Conservation (phyloP, 1,284 basidiomycete species). For the Chiua sp. region DNA sequence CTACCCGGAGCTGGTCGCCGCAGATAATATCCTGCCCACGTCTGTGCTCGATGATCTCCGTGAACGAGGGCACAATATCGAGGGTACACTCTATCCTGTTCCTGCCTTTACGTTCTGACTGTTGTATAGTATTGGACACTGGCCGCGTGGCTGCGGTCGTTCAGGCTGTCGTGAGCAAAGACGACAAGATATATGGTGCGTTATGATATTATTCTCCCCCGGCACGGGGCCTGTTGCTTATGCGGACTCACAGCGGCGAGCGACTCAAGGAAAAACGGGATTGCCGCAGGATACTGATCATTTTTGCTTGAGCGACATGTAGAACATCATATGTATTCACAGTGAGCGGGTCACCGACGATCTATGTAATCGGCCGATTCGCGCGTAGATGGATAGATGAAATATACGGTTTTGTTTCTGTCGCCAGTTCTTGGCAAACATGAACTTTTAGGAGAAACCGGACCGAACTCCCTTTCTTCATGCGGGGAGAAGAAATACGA, state of each 20-base stretch:
- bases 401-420: background rate
- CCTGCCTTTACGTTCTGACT: conserved; percentile 1
- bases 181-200: conserved; percentile 65
- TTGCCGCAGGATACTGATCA: conserved; percentile 76
- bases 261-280: conserved; percentile 84
- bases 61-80: conserved; percentile 74
- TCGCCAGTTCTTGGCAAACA: background rate
- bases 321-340: background rate
- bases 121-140: conserved; percentile 47
- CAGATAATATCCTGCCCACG: conserved; percentile 66
- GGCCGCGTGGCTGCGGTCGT: conserved; percentile 72
- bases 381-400: background rate
- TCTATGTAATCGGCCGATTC: background rate
- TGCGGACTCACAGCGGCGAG: conserved; percentile 63
- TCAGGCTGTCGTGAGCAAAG: conserved; percentile 68
- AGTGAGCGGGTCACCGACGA: background rate
- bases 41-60: conserved; percentile 61
- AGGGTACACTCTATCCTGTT: conserved; percentile 46
- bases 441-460: background rate
- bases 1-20: conserved; percentile 68
- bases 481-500: background rate
- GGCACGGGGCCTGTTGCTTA: conserved; percentile 12
- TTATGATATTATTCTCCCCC: conserved; percentile 1
- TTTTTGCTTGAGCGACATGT: background rate
- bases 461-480: background rate